These are phyloP conservation scores for Chrysosporium queenslandicum DNA, from an alignment of 2,329 filamentous ascomycete genomes.

Conservation along the genomic window DNA sequence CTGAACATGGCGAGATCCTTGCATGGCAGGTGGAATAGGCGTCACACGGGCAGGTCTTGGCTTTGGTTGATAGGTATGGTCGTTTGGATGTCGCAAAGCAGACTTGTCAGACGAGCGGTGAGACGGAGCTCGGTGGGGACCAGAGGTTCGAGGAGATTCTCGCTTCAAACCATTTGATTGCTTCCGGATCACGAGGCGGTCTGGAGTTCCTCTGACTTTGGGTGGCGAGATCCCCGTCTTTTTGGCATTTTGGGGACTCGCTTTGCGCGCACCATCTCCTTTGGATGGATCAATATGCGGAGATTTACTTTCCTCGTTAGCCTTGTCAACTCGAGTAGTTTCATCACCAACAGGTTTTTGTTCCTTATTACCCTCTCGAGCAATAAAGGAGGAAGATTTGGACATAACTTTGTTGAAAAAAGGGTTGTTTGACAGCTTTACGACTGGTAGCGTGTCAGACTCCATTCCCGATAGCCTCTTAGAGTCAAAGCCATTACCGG, in stretches of 20 bases:
- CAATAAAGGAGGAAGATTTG: constrained; percentile 7
- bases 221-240: background rate
- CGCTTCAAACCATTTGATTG: background rate
- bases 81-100: background rate
- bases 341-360: background rate
- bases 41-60: constrained; percentile 1
- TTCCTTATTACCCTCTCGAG: background rate
- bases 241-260: background rate
- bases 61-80: constrained; percentile 10
- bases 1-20: background rate
- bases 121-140: constrained; percentile 1
- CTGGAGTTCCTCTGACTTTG: constrained; percentile 1
- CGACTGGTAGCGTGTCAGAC: background rate
- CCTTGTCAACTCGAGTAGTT: background rate
- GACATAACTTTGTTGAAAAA: constrained; percentile 12
- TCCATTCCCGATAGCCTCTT: background rate
- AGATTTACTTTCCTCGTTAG: background rate
- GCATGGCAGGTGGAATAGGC: background rate
- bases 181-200: constrained; percentile 2
- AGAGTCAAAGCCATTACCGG: background rate
- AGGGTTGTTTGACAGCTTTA: constrained; percentile 11
- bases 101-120: constrained; percentile 11
- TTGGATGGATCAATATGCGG: background rate
- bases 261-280: background rate
- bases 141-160: constrained; percentile 4